Conservation (phyloP, 78 protist genomes). For the Emiliania huxleyi region DNA sequence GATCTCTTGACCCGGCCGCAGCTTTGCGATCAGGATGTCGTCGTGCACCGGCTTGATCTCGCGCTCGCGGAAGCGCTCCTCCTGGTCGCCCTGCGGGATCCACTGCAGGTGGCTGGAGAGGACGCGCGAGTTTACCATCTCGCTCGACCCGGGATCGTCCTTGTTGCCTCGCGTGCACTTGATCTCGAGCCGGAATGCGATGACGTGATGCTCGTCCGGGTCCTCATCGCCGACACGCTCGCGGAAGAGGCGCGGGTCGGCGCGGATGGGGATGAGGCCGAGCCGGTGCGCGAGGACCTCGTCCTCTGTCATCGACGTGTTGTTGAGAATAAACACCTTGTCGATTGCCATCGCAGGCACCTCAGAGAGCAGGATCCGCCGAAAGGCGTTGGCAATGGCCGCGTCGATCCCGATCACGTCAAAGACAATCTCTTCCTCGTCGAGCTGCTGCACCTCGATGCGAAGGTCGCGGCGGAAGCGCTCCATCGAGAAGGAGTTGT, state of each 20-base stretch:
- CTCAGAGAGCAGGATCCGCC: conserved; percentile 87
- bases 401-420: conserved; percentile 85
- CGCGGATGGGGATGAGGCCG: conserved; percentile 84
- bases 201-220: background rate
- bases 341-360: conserved; percentile 95
- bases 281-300: conserved; percentile 77
- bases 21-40: conserved; percentile 83
- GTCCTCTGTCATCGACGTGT: conserved; percentile 89
- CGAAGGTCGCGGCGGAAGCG: background rate
- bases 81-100: conserved; percentile 84
- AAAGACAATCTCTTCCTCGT: conserved; percentile 54
- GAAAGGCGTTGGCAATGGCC: conserved; percentile 88
- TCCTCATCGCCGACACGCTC: background rate
- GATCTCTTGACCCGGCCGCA: conserved; percentile 81
- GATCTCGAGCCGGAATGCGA: background rate
- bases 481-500: background rate
- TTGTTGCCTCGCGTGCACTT: background rate
- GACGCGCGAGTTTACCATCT: background rate
- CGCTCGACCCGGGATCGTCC: background rate
- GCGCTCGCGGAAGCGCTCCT: conserved; percentile 42
- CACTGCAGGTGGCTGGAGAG: conserved; percentile 42
- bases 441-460: background rate
- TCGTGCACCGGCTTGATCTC: conserved; percentile 74
- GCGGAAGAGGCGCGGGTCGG: conserved; percentile 70
- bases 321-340: conserved; percentile 71